Conservation (phyloP, 768 basidiomycete genomes). For the Termitomyces sp. region DNA sequence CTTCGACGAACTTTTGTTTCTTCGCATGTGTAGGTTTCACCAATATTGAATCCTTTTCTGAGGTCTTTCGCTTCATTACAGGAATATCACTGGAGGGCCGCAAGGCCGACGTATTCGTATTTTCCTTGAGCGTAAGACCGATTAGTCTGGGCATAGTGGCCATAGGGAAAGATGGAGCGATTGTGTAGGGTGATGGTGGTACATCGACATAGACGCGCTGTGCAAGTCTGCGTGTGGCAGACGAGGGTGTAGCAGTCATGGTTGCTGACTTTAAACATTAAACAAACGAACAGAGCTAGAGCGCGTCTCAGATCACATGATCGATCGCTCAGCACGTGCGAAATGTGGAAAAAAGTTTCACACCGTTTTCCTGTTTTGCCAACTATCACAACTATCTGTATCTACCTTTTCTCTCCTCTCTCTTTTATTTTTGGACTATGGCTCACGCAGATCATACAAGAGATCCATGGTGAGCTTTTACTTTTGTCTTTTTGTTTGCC, state of each 20-base stretch:
- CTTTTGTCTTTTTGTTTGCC: neutral
- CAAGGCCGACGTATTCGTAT: conserved; percentile 32
- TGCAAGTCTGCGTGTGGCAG: conserved; percentile 26
- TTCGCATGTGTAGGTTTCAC: conserved; percentile 19
- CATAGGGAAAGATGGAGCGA: conserved; percentile 9
- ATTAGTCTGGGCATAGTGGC: conserved; percentile 2
- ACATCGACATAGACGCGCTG: conserved; percentile 54
- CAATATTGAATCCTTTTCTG: conserved; percentile 25
- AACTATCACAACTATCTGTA: neutral
- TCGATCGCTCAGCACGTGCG: conserved; percentile 19
- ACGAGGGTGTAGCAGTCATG: conserved; percentile 23
- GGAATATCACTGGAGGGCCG: conserved; percentile 20
- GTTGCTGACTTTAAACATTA: conserved; percentile 10
- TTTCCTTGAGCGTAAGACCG: conserved; percentile 38
- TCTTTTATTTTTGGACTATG: conserved; percentile 38
- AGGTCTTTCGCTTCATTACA: conserved; percentile 44
- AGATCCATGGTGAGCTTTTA: conserved; percentile 71
- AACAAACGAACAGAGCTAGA: conserved; percentile 11
- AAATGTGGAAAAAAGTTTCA: conserved; percentile 27
- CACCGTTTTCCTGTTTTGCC: conserved; percentile 8
- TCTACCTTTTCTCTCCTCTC: conserved; percentile 9
- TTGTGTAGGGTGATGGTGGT: conserved; percentile 40
- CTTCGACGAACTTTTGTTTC: conserved; percentile 23
- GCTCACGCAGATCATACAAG: conserved; percentile 89
- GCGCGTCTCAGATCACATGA: conserved; percentile 29